Conservation (phyloP, 1,284 basidiomycete species). For the Moniliophthora roreri region DNA sequence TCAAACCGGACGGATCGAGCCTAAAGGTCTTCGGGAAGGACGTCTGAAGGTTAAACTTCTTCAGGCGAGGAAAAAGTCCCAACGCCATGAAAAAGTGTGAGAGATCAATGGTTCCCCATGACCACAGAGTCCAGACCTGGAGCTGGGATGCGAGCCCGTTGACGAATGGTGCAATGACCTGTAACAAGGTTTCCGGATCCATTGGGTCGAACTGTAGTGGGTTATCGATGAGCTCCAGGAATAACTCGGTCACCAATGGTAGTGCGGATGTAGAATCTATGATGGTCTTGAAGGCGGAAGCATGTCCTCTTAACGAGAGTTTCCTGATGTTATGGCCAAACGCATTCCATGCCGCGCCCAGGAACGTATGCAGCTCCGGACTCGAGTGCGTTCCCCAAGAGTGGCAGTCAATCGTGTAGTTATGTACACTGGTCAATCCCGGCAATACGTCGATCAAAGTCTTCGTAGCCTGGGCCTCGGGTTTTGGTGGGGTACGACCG, state of each 20-base stretch:
- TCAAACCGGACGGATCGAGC: conserved; percentile 32
- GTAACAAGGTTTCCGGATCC: conserved; percentile 24
- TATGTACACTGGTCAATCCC: conserved; percentile 28
- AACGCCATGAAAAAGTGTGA: conserved; percentile 33
- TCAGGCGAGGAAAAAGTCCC: conserved; percentile 30
- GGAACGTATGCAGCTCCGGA: conserved; percentile 29
- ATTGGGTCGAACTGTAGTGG: conserved; percentile 17
- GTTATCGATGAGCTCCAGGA: conserved; percentile 36
- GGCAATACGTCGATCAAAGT: conserved; percentile 30
- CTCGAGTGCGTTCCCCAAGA: conserved; percentile 32
- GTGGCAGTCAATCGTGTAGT: conserved; percentile 29
- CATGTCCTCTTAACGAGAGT: conserved; percentile 36
- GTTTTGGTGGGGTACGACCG: neutral
- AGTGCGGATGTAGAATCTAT: conserved; percentile 30
- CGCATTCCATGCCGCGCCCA: conserved; percentile 32
- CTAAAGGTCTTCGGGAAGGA: conserved; percentile 38
- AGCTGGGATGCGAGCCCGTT: conserved; percentile 31
- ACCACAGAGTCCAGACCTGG: conserved; percentile 31
- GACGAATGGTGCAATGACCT: conserved; percentile 36
- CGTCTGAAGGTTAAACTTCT: conserved; percentile 32
- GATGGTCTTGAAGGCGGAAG: conserved; percentile 32
- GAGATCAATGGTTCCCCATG: conserved; percentile 36
- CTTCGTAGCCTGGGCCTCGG: conserved; percentile 14
- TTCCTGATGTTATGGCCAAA: conserved; percentile 33
- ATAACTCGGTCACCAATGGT: conserved; percentile 30